Conservation (phyloP, 148 eudicot genomes). For the Nyssa sinensis region DNA sequence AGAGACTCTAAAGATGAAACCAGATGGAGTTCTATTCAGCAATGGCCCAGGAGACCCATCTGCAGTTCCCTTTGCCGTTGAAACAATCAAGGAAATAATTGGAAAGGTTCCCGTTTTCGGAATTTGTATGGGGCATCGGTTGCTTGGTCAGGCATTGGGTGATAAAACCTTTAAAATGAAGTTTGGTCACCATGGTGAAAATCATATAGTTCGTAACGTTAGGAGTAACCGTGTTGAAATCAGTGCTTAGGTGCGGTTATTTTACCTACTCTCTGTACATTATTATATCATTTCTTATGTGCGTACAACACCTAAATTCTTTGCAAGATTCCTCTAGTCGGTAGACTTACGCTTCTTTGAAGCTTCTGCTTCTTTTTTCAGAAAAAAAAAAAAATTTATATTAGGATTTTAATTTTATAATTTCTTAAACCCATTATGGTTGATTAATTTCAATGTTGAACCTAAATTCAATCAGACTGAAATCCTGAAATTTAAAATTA, state of each 20-base stretch:
- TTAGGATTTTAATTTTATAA: too few relatives aligned
- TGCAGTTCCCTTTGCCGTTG: constrained; percentile 97
- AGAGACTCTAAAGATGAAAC: constrained; percentile 79
- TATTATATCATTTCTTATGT: not conserved
- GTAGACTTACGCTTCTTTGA: too few relatives aligned
- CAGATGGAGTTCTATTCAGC: constrained; percentile 93
- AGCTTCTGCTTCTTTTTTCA: too few relatives aligned
- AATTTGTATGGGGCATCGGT: constrained; percentile 99
- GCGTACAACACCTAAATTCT: too few relatives aligned
- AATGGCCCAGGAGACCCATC: constrained; percentile 99
- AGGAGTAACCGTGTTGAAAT: constrained; percentile 77
- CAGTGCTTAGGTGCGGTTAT: constrained; percentile 74
- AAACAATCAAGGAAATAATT: constrained; percentile 65
- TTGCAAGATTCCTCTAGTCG: too few relatives aligned
- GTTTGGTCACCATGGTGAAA: constrained; percentile 99
- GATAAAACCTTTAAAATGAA: constrained; percentile 96
- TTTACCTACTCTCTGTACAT: not conserved
- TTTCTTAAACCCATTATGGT: too few relatives aligned
- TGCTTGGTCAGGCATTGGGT: constrained; percentile 95
- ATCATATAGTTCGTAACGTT: constrained; percentile 87
- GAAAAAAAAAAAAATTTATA: too few relatives aligned
- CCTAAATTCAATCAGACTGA: too few relatives aligned
- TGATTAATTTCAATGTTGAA: too few relatives aligned
- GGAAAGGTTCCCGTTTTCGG: constrained; percentile 91
- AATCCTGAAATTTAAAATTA: too few relatives aligned